Evolutionary conservation across 106 monocot species (phyloP).

Genomic region (Amphibolis antarctica): DNA sequence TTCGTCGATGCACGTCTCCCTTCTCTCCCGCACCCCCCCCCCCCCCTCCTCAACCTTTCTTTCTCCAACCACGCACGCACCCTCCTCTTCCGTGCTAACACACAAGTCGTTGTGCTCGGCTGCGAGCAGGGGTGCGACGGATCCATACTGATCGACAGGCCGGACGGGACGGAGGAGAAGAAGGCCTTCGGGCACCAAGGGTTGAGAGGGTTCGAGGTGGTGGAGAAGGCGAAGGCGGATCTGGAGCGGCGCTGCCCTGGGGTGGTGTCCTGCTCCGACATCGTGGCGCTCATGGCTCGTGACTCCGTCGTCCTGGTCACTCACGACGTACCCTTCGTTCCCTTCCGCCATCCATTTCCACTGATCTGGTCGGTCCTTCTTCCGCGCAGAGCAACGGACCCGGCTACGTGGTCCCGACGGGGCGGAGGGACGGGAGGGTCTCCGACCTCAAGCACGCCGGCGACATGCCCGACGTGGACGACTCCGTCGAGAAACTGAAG

Average conservation of each 20-base stretch:
- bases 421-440: constrained; percentile 2
- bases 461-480: constrained; percentile 8
- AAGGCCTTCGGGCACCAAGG: constrained; percentile 17
- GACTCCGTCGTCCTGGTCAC: constrained; percentile 33
- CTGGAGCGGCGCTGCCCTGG: constrained; percentile 30
- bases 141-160: constrained; percentile 39
- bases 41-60: neutral
- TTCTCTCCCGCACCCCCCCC: neutral
- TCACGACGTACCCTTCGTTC: constrained; percentile 21
- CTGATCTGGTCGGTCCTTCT: neutral
- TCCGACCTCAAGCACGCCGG: neutral
- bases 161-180: constrained; percentile 22
- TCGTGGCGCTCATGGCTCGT: constrained; percentile 32
- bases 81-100: no score
- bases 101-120: no score
- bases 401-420: constrained; percentile 1
- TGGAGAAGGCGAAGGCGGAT: constrained; percentile 22
- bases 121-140: constrained; percentile 41
- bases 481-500: constrained; percentile 26
- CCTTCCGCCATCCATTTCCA: constrained; percentile 6
- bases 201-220: constrained; percentile 23
- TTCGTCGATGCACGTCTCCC: constrained; percentile 8
- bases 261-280: constrained; percentile 46
- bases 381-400: constrained; percentile 7
- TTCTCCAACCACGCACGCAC: no score